Conservation (phyloP, 768 basidiomycete species). For the Cystobasidium tubakii region DNA sequence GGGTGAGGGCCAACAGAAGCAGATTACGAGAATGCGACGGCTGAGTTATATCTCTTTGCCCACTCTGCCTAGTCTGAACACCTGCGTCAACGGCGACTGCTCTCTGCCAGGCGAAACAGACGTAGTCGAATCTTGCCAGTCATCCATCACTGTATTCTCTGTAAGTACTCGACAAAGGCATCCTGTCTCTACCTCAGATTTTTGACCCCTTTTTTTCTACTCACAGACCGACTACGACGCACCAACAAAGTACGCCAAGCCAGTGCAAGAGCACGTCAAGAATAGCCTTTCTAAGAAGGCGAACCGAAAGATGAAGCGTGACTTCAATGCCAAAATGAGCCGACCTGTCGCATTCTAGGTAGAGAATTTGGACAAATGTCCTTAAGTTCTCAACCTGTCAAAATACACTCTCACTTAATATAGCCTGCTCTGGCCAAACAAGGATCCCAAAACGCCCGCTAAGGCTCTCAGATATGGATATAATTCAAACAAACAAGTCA, state of each 20-base stretch:
- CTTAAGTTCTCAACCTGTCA: too few relatives aligned
- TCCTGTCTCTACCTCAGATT: too few relatives aligned
- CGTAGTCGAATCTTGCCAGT: conserved; percentile 6
- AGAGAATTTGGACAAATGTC: too few relatives aligned
- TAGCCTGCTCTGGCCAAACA: too few relatives aligned
- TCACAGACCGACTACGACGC: conserved; percentile 32
- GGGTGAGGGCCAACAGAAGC: conserved; percentile 10
- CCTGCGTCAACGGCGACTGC: conserved; percentile 26
- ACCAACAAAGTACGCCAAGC: conserved; percentile 5
- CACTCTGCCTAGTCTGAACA: conserved; percentile 25
- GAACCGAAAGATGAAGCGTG: conserved; percentile 24
- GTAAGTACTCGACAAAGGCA: conserved; percentile 2
- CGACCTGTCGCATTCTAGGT: not conserved
- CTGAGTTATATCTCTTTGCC: not conserved
- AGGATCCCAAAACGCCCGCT: too few relatives aligned
- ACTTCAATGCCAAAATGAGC: not conserved
- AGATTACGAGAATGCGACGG: not conserved
- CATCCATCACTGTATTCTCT: not conserved
- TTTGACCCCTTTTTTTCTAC: too few relatives aligned
- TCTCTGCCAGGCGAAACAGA: conserved; percentile 35
- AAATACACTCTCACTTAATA: too few relatives aligned
- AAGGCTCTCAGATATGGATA: too few relatives aligned
- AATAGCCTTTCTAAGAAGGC: conserved; percentile 30
- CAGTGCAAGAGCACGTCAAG: conserved; percentile 35
- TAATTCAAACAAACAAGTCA: too few relatives aligned